Conservation (phyloP, 176 grass and related monocot species). For the Zoysia pacifica region DNA sequence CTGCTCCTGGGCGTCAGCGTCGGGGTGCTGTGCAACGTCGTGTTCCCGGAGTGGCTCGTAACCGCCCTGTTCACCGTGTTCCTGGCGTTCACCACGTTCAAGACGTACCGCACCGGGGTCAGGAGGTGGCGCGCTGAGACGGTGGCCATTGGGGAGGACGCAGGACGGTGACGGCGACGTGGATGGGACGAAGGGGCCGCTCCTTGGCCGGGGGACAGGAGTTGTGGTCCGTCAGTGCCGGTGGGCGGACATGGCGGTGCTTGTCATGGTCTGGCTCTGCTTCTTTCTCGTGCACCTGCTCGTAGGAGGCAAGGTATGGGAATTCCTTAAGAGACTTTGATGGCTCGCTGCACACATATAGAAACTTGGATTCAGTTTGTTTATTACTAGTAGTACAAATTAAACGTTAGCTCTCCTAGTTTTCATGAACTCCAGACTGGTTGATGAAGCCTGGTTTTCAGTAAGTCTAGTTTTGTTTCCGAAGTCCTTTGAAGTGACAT, state of each 20-base stretch:
- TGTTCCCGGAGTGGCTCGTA: conserved; percentile 90
- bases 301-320: background rate
- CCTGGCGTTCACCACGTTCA: conserved; percentile 63
- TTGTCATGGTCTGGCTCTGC: conserved; percentile 55
- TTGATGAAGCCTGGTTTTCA: background rate
- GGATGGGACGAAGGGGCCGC: background rate
- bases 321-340: background rate
- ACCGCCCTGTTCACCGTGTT: conserved; percentile 60
- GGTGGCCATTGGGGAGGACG: conserved; percentile 34
- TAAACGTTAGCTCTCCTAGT: background rate
- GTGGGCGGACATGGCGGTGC: conserved; percentile 49
- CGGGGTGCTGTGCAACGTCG: conserved; percentile 65
- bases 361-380: background rate
- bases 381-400: background rate
- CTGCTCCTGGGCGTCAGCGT: conserved; percentile 38
- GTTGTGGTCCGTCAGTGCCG: background rate
- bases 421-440: background rate
- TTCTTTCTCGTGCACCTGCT: conserved; percentile 17
- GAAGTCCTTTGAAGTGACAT: background rate
- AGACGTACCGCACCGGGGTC: conserved; percentile 59
- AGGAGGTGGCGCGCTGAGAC: conserved; percentile 63
- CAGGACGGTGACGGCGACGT: background rate
- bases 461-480: background rate
- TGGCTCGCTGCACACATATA: background rate
- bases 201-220: background rate